A percentile compares a stretch with the other conserved stretches of the same genome.
These are phyloP conservation scores for Apiospora pterosperma DNA, from an alignment of 2,329 filamentous ascomycete species.

Conservation along the genomic window DNA sequence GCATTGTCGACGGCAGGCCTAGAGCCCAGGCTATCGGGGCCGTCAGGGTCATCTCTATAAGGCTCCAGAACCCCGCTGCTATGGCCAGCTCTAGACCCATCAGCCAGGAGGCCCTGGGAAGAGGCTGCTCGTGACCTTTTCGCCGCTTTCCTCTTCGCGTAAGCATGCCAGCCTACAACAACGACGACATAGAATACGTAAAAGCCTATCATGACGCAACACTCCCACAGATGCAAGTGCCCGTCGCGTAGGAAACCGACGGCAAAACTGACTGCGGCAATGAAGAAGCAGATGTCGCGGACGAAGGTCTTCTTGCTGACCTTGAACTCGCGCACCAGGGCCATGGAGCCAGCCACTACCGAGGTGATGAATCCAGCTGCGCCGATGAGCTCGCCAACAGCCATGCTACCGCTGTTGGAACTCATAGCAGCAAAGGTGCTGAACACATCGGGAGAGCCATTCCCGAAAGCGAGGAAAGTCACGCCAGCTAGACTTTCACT, in stretches of 20 bases:
- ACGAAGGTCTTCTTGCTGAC: constrained; percentile 89
- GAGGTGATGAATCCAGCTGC: constrained; percentile 95
- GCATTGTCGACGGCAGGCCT: constrained; percentile 34
- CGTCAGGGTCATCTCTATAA: constrained; percentile 63
- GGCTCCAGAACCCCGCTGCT: constrained; percentile 54
- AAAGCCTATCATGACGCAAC: constrained; percentile 82
- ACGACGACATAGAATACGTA: constrained; percentile 86
- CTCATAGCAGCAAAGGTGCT: constrained; percentile 98
- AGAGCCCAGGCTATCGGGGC: constrained; percentile 35
- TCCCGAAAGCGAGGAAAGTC: constrained; percentile 94
- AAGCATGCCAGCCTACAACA: constrained; percentile 93
- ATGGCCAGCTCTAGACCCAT: constrained; percentile 49
- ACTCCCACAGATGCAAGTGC: constrained; percentile 82
- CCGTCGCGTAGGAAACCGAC: constrained; percentile 87
- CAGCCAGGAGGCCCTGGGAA: constrained; percentile 64
- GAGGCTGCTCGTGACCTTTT: constrained; percentile 64
- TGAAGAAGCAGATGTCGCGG: constrained; percentile 89
- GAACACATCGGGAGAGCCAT: constrained; percentile 97
- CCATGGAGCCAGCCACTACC: constrained; percentile 96
- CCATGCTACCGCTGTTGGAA: constrained; percentile 94
- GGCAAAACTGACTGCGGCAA: constrained; percentile 79
- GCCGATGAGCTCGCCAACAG: constrained; percentile 90
- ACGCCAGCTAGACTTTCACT: constrained; percentile 96
- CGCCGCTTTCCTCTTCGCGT: constrained; percentile 59
- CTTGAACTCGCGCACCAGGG: constrained; percentile 88